Percentiles rank a stretch among this genome's conserved stretches.
These are phyloP conservation scores for Melanogaster broomeanus DNA, from an alignment of 768 basidiomycete genomes.

Conservation along the genomic window DNA sequence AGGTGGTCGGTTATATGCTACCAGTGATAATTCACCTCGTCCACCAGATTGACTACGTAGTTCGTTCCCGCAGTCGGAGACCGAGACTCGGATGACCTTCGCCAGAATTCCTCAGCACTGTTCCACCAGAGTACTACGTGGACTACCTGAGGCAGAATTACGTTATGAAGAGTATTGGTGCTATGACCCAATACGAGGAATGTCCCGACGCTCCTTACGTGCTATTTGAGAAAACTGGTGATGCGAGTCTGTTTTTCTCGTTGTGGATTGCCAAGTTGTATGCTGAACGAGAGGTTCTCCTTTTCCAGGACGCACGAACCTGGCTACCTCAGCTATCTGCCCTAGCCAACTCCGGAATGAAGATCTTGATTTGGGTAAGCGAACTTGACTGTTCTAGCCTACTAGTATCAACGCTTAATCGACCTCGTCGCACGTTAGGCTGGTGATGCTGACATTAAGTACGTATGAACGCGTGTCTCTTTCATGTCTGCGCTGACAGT, in stretches of 20 bases:
- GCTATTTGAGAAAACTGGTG: constrained; percentile 53
- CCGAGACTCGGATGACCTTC: constrained; percentile 56
- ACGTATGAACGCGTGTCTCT: neutral
- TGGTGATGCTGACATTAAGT: constrained; percentile 31
- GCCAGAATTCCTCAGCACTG: constrained; percentile 50
- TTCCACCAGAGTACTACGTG: constrained; percentile 60
- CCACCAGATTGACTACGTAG: constrained; percentile 45
- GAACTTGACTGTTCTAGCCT: neutral
- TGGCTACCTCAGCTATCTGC: constrained; percentile 37
- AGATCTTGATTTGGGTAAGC: constrained; percentile 43
- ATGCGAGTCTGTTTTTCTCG: constrained; percentile 39
- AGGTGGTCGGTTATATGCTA: neutral
- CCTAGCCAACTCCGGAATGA: constrained; percentile 38
- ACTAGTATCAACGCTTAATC: neutral
- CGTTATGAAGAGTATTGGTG: constrained; percentile 51
- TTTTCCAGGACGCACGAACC: constrained; percentile 35
- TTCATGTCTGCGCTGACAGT: neutral
- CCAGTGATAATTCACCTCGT: neutral
- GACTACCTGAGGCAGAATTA: constrained; percentile 41
- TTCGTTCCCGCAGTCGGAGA: constrained; percentile 53
- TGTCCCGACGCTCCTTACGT: constrained; percentile 47
- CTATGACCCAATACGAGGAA: constrained; percentile 47
- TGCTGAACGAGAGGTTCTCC: neutral
- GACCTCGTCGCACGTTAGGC: constrained; percentile 14
- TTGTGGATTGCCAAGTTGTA: neutral